These are phyloP conservation scores for Penicillium cosmopolitanum DNA, from an alignment of 495 filamentous ascomycete genomes.

Conservation along the genomic window DNA sequence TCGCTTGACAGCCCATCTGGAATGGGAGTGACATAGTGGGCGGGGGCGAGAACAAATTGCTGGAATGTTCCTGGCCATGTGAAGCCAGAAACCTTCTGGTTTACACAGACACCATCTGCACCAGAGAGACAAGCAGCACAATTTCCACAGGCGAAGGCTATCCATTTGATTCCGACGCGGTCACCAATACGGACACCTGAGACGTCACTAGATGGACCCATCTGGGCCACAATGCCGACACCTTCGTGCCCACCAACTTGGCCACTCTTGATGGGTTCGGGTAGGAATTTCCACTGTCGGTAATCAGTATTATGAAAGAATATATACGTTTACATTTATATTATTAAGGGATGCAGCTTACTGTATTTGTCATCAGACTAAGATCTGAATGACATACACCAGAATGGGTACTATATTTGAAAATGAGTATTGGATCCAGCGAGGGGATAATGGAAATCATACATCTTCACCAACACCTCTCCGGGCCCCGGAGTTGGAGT, in stretches of 20 bases:
- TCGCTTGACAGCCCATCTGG: conserved; percentile 54
- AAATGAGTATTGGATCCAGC: neutral
- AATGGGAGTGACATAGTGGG: conserved; percentile 62
- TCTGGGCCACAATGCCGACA: conserved; percentile 43
- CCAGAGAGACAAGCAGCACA: conserved; percentile 51
- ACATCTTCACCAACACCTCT: conserved; percentile 8
- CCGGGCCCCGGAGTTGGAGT: conserved; percentile 10
- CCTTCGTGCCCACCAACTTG: conserved; percentile 61
- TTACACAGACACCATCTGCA: conserved; percentile 51
- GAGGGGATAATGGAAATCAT: neutral
- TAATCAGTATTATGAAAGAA: neutral
- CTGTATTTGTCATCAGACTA: conserved; percentile 49
- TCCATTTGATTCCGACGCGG: conserved; percentile 55
- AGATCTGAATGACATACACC: conserved; percentile 65
- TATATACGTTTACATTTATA: neutral
- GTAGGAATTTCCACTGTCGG: conserved; percentile 46
- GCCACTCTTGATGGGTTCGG: conserved; percentile 50
- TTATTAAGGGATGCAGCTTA: neutral
- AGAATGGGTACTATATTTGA: conserved; percentile 49
- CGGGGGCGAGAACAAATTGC: conserved; percentile 50
- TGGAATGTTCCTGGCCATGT: conserved; percentile 56
- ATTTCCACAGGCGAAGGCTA: conserved; percentile 30
- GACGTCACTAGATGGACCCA: conserved; percentile 44
- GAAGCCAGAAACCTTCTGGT: conserved; percentile 44
- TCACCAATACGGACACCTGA: conserved; percentile 56